phyloP scores from a whole-genome alignment of 192 early-diverging fungal species.

The Allomyces arbusculus region DNA sequence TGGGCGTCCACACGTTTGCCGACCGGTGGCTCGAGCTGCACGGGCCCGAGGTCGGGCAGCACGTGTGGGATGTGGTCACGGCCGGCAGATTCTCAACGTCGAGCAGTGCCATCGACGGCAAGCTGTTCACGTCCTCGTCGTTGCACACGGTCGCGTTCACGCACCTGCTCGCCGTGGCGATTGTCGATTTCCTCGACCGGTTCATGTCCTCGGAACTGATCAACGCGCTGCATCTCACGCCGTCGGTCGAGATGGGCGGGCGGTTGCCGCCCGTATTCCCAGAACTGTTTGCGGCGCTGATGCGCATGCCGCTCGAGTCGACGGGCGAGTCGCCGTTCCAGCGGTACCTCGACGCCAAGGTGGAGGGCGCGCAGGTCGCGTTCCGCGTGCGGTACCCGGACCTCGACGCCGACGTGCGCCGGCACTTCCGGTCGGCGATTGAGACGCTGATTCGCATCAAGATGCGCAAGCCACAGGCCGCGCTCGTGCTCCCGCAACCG shows the following conservation, averaged over 20 bases:
- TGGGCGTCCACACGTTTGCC: background rate
- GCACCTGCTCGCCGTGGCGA: background rate
- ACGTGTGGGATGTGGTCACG: background rate
- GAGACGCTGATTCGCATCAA: background rate
- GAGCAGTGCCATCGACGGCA: background rate
- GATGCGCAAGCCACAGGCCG: background rate
- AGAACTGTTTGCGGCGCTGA: background rate
- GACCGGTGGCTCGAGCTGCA: background rate
- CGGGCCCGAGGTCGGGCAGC: background rate
- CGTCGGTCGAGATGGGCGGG: background rate
- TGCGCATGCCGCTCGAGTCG: background rate
- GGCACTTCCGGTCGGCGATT: background rate
- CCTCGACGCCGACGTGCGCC: background rate
- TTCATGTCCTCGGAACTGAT: background rate
- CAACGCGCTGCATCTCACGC: background rate
- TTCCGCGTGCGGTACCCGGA: background rate
- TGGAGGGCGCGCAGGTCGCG: background rate
- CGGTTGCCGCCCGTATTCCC: background rate
- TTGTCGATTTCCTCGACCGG: background rate
- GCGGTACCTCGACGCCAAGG: background rate
- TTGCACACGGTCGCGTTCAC: background rate
- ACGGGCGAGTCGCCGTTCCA: background rate
- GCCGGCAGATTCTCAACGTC: background rate
- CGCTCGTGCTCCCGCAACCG: background rate
- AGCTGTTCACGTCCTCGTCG: no score